Conservation (phyloP, 2,329 filamentous ascomycete species). For the Amauroascus niger region DNA sequence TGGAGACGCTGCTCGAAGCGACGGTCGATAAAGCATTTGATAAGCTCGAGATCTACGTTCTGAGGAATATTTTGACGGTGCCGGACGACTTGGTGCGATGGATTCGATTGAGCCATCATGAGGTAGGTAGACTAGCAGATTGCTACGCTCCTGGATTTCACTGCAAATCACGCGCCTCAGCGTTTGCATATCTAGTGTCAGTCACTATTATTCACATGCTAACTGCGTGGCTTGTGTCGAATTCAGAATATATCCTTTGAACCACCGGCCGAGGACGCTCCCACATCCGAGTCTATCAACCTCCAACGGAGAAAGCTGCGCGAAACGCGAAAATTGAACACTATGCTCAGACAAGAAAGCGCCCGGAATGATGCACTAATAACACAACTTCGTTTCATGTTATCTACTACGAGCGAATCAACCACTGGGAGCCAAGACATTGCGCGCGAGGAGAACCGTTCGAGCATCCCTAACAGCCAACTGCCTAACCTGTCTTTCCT, state of each 20-base stretch:
- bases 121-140: constrained; percentile 42
- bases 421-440: constrained; percentile 12
- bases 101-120: constrained; percentile 77
- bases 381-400: constrained; percentile 50
- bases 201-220: neutral
- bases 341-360: constrained; percentile 58
- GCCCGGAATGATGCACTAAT: constrained; percentile 64
- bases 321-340: constrained; percentile 68
- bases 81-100: constrained; percentile 63
- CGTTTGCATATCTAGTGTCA: neutral
- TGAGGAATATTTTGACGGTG: constrained; percentile 73
- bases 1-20: constrained; percentile 71
- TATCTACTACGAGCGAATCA: constrained; percentile 32
- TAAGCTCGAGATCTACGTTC: constrained; percentile 77
- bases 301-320: constrained; percentile 63
- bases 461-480: constrained; percentile 15
- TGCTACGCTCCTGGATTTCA: neutral
- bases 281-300: constrained; percentile 59
- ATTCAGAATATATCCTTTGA: constrained; percentile 32
- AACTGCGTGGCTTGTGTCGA: neutral
- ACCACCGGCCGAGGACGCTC: constrained; percentile 31
- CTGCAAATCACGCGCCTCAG: neutral
- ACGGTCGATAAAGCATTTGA: constrained; percentile 80
- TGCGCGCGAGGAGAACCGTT: constrained; percentile 17
- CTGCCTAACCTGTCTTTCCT: constrained; percentile 47